A percentile compares a stretch with the other conserved stretches of the same genome.
These are phyloP conservation scores for Botrytis aclada DNA, from an alignment of 2,329 filamentous ascomycete genomes.

Conservation along the genomic window DNA sequence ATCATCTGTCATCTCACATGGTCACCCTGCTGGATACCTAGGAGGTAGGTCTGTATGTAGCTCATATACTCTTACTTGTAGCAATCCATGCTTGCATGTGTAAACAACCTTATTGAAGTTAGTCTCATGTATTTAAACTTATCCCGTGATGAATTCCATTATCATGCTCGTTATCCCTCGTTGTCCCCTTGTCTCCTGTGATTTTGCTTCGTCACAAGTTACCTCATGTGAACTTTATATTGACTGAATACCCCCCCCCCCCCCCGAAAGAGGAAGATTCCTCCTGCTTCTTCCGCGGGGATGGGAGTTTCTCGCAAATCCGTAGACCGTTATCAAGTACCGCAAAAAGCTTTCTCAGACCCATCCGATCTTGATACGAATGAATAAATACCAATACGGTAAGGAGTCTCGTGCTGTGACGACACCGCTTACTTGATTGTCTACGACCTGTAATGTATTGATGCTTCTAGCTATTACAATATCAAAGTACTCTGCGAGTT, in stretches of 20 bases:
- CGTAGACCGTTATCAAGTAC: background rate
- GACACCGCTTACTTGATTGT: background rate
- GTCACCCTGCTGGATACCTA: background rate
- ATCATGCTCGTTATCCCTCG: background rate
- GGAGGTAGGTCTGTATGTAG: background rate
- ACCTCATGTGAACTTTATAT: background rate
- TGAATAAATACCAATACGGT: background rate
- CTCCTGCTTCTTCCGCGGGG: background rate
- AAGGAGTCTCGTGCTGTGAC: background rate
- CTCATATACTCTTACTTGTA: background rate
- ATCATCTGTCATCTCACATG: conserved; percentile 8
- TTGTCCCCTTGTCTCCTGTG: background rate
- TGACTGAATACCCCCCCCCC: background rate
- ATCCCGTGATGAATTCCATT: background rate
- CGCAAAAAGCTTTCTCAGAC: background rate
- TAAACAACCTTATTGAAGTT: background rate
- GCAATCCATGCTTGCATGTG: background rate
- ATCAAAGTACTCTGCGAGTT: background rate
- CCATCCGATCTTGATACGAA: background rate
- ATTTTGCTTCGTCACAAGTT: background rate
- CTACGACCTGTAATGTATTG: background rate
- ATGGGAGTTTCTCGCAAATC: background rate
- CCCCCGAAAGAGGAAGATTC: background rate
- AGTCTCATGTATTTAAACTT: background rate
- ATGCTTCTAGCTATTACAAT: background rate